A percentile compares a stretch with the other conserved stretches of the same genome.
Conservation (phyloP, 805 yeast genomes). For the Yarrowia sp. region DNA sequence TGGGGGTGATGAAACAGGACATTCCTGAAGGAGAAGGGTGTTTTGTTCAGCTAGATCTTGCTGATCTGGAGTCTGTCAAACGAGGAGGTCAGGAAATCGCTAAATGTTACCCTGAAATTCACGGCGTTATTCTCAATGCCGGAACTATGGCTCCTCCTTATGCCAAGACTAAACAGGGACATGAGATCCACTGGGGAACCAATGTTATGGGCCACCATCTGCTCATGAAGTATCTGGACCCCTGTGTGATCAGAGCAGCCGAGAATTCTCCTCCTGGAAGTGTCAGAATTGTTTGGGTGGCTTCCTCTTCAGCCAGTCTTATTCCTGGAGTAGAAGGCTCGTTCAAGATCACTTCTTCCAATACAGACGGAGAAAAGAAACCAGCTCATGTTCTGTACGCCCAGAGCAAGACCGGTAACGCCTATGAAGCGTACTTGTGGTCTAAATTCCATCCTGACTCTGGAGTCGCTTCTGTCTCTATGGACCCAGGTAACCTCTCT, state of each 20-base stretch:
- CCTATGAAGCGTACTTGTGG: slow-evolving; percentile 43
- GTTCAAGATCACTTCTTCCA: slow-evolving; percentile 41
- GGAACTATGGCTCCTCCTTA: slow-evolving; percentile 46
- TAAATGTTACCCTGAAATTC: background rate
- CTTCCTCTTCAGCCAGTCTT: slow-evolving; percentile 43
- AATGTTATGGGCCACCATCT: slow-evolving; percentile 49
- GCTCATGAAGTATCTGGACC: slow-evolving; percentile 44
- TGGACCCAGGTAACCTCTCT: slow-evolving; percentile 46
- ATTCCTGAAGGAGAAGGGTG: background rate
- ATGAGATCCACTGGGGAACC: slow-evolving; percentile 48
- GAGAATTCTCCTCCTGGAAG: slow-evolving; percentile 35
- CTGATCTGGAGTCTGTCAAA: background rate
- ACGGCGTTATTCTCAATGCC: slow-evolving; percentile 45
- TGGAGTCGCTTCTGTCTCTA: slow-evolving; percentile 40
- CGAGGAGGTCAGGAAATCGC: background rate
- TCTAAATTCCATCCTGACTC: slow-evolving; percentile 38
- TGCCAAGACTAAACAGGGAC: slow-evolving; percentile 45
- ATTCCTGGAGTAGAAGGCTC: slow-evolving; percentile 38
- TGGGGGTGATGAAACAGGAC: background rate
- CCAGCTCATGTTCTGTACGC: slow-evolving; percentile 38
- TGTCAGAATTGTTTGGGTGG: slow-evolving; percentile 47
- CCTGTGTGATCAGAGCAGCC: slow-evolving; percentile 43
- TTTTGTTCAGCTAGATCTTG: background rate
- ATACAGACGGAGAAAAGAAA: slow-evolving; percentile 33
- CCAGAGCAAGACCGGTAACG: slow-evolving; percentile 46